Evolutionary conservation across 257 asterid genomes (phyloP).

Genomic region (Paraleonurus japonicus): DNA sequence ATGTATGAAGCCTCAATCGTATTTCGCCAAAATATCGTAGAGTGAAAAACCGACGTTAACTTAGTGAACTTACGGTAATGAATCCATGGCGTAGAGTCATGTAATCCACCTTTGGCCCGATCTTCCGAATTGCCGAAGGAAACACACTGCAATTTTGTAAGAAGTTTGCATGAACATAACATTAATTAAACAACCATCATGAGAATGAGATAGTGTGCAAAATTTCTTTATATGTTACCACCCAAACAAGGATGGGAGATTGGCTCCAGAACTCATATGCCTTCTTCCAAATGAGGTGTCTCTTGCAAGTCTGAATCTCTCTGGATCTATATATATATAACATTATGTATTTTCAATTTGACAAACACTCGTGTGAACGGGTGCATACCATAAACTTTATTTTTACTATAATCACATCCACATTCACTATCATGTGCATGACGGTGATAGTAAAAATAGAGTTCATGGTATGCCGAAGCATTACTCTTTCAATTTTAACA

Average conservation of each 20-base stretch:
- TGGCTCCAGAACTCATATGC: constrained; percentile 57
- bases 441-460: too few species aligned
- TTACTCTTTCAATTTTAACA: not conserved
- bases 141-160: constrained; percentile 37
- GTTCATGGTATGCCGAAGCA: too few species aligned
- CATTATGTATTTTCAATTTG: not conserved
- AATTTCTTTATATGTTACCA: constrained; percentile 27
- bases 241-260: constrained; percentile 42
- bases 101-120: constrained; percentile 56
- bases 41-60: not conserved
- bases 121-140: constrained; percentile 50
- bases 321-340: constrained; percentile 36
- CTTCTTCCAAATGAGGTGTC: constrained; percentile 59
- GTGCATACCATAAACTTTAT: too few species aligned
- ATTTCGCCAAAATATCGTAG: not conserved
- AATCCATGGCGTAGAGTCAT: constrained; percentile 56
- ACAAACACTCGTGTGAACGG: too few species aligned
- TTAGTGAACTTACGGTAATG: constrained; percentile 38
- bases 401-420: too few species aligned
- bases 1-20: not conserved
- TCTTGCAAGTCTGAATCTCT: constrained; percentile 56
- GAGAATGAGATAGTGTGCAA: not conserved
- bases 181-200: not conserved
- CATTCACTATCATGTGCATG: too few species aligned
- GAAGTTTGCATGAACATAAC: not conserved